These are phyloP conservation scores for Gremmenia infestans DNA, from an alignment of 2,329 filamentous ascomycete species.

Conservation along the genomic window DNA sequence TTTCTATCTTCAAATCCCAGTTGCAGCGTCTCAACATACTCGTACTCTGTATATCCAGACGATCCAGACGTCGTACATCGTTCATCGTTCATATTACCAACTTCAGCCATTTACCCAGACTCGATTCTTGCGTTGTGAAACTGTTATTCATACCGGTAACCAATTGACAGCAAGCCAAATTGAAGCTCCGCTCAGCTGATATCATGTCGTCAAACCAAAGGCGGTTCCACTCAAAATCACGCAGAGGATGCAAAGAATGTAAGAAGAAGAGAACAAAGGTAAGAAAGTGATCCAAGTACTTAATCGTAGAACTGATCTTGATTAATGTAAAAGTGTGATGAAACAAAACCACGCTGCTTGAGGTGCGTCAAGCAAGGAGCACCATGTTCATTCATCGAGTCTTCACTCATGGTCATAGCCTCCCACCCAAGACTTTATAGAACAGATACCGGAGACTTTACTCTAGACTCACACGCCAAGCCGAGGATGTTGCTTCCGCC, in stretches of 20 bases:
- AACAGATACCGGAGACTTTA: neutral
- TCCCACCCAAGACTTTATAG: neutral
- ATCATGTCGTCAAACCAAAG: slow-evolving; percentile 3
- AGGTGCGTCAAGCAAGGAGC: slow-evolving; percentile 3
- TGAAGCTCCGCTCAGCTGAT: no score
- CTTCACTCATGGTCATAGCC: neutral
- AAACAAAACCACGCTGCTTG: slow-evolving; percentile 5
- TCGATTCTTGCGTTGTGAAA: neutral
- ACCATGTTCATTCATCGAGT: slow-evolving; percentile 3
- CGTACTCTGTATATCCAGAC: no score
- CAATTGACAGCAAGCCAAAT: no score
- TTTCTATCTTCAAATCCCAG: neutral
- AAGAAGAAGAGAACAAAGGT: slow-evolving; percentile 14
- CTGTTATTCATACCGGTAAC: no score
- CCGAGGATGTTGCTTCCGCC: no score
- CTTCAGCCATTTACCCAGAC: neutral
- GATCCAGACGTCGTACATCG: neutral
- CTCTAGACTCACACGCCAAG: neutral
- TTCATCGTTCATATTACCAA: slow-evolving; percentile 1
- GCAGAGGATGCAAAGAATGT: slow-evolving; percentile 14
- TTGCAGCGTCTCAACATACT: neutral
- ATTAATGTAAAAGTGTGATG: slow-evolving; percentile 4
- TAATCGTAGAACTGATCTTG: neutral
- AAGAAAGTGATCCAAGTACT: neutral
- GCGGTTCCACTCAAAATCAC: slow-evolving; percentile 11